These are phyloP conservation scores for Rhodotorula glutinis DNA, from an alignment of 1,284 basidiomycete species.

Conservation along the genomic window DNA sequence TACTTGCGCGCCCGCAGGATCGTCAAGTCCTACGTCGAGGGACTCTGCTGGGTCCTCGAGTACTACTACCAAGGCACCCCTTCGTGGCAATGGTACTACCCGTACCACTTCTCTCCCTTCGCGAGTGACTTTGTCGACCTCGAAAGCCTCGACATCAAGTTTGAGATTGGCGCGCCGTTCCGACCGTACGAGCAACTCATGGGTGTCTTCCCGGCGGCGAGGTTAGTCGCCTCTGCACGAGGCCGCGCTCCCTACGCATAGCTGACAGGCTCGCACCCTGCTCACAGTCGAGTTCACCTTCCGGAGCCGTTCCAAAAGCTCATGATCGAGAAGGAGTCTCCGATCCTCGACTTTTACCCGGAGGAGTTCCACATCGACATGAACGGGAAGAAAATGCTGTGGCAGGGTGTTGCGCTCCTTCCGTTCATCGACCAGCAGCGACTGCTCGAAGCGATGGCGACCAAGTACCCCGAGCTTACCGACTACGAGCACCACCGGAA, in stretches of 20 bases:
- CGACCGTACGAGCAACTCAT: conserved; percentile 97
- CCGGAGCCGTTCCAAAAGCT: conserved; percentile 79
- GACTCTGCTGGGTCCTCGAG: conserved; percentile 90
- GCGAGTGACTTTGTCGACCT: conserved; percentile 89
- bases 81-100: conserved; percentile 96
- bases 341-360: conserved; percentile 89
- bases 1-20: too few relatives aligned
- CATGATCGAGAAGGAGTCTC: conserved; percentile 83
- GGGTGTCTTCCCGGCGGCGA: conserved; percentile 94
- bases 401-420: conserved; percentile 95
- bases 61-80: conserved; percentile 91
- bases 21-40: conserved; percentile 83
- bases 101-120: conserved; percentile 97
- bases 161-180: conserved; percentile 79
- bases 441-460: conserved; percentile 75
- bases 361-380: conserved; percentile 92
- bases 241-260: too few relatives aligned
- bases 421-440: conserved; percentile 92
- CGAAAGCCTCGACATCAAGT: conserved; percentile 70
- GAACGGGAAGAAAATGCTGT: conserved; percentile 99
- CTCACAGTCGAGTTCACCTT: conserved; percentile 74
- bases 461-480: conserved; percentile 66
- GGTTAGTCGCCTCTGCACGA: conserved; percentile 53
- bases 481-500: conserved; percentile 83
- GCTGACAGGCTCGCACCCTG: neutral